Evolutionary conservation across 305 asterid genomes (phyloP).

Genomic region (Nicotiana rustica): DNA sequence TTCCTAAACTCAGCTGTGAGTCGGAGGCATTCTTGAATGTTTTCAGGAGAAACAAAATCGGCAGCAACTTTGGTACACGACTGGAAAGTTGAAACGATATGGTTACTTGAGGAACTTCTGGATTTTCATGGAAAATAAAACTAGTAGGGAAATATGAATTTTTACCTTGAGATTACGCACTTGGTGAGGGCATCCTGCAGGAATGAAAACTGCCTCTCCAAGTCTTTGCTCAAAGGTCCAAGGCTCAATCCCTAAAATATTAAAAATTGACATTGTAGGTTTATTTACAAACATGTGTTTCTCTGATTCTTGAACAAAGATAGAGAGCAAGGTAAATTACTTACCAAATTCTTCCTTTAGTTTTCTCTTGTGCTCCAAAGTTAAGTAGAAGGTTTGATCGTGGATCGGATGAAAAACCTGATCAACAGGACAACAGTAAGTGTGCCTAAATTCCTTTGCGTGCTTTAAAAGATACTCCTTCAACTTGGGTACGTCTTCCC

Average conservation of each 20-base stretch:
- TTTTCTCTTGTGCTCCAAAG: conserved; percentile 66
- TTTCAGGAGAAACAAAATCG: conserved; percentile 95
- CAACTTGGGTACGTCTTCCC: conserved; percentile 84
- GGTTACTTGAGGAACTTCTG: neutral
- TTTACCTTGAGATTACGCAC: conserved; percentile 89
- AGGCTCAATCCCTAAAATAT: conserved; percentile 70
- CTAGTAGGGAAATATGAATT: neutral
- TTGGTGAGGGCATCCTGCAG: conserved; percentile 98
- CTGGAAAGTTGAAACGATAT: conserved; percentile 47
- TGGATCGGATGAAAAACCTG: conserved; percentile 92
- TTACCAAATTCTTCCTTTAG: conserved; percentile 86
- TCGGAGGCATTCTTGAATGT: conserved; percentile 72
- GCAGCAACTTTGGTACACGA: conserved; percentile 91
- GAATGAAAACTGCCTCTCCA: conserved; percentile 93
- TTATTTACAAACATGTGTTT: neutral
- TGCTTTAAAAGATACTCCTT: conserved; percentile 70
- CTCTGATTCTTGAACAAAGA: neutral
- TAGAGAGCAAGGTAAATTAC: conserved; percentile 7
- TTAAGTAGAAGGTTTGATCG: conserved; percentile 83
- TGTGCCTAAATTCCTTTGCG: conserved; percentile 77
- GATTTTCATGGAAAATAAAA: conserved; percentile 20
- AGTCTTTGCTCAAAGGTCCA: conserved; percentile 87
- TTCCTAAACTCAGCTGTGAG: conserved; percentile 78
- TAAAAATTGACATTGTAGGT: neutral
- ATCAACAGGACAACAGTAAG: conserved; percentile 74